These are phyloP conservation scores for Colletotrichum sp. DNA, from an alignment of 2,329 filamentous ascomycete species.

Conservation along the genomic window DNA sequence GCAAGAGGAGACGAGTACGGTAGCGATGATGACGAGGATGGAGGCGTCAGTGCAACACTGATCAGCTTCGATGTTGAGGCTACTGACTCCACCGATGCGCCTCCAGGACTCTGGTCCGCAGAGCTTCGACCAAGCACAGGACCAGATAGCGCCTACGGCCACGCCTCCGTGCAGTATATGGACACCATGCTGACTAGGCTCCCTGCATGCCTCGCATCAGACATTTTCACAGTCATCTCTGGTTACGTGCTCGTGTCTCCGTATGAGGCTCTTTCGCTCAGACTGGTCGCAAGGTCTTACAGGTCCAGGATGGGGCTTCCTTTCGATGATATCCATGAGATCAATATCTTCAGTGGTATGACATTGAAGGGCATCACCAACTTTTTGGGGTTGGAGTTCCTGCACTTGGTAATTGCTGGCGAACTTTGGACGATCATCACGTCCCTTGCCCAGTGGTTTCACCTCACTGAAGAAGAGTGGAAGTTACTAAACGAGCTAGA, in stretches of 20 bases:
- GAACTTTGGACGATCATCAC: conserved; percentile 51
- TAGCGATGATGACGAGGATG: conserved; percentile 62
- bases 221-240: conserved; percentile 49
- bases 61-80: conserved; percentile 68
- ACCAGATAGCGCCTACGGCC: conserved; percentile 28
- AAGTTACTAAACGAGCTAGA: conserved; percentile 33
- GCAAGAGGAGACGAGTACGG: conserved; percentile 56
- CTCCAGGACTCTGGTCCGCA: conserved; percentile 61
- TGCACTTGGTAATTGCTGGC: conserved; percentile 47
- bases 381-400: conserved; percentile 49
- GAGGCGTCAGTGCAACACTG: conserved; percentile 59
- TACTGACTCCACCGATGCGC: conserved; percentile 55
- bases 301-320: conserved; percentile 42
- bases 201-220: conserved; percentile 51
- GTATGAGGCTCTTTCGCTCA: conserved; percentile 50
- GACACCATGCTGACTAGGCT: conserved; percentile 57
- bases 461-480: conserved; percentile 50
- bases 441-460: conserved; percentile 40
- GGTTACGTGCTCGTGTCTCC: conserved; percentile 49
- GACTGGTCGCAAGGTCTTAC: conserved; percentile 49
- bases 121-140: conserved; percentile 58
- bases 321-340: conserved; percentile 41
- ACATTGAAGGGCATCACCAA: conserved; percentile 47
- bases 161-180: conserved; percentile 40
- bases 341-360: conserved; percentile 40